phyloP scores from a whole-genome alignment of 129 eudicot genomes.

The Pseudognaphalium luteoalbum region DNA sequence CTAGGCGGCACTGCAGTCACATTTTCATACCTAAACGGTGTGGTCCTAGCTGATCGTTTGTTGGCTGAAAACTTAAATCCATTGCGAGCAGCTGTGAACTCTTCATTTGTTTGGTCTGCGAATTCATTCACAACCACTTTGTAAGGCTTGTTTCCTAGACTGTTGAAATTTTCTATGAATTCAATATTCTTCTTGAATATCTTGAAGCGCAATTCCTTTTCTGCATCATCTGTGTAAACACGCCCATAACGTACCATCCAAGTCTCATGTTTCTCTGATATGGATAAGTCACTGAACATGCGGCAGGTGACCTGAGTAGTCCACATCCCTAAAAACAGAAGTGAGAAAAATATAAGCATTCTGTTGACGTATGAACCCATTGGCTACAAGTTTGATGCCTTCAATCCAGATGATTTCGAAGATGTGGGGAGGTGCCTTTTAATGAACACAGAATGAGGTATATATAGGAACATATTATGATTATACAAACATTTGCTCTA shows the following conservation, averaged over 20 bases:
- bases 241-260: slow-evolving; percentile 49
- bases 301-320: slow-evolving; percentile 33
- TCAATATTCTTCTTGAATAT: slow-evolving; percentile 34
- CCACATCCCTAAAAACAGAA: slow-evolving; percentile 25
- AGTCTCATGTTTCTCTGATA: slow-evolving; percentile 31
- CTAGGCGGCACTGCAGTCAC: slow-evolving; percentile 40
- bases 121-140: slow-evolving; percentile 33
- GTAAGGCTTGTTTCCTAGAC: slow-evolving; percentile 23
- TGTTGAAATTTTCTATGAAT: slow-evolving; percentile 31
- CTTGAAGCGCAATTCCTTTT: slow-evolving; percentile 34
- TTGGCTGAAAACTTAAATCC: slow-evolving; percentile 30
- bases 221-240: slow-evolving; percentile 25
- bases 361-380: slow-evolving; percentile 19
- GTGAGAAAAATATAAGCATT: slow-evolving; percentile 3
- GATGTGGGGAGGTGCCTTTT: slow-evolving; percentile 10
- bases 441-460: slow-evolving; percentile 1
- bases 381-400: slow-evolving; percentile 7
- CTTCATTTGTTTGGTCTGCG: slow-evolving; percentile 42
- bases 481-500: neutral
- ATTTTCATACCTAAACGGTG: slow-evolving; percentile 64
- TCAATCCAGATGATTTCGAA: neutral
- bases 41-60: neutral
- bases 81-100: slow-evolving; percentile 36
- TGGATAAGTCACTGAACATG: slow-evolving; percentile 8
- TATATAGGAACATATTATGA: slow-evolving; percentile 13